Evolutionary conservation across 1,139 yeast species (phyloP), one percentile per base, ranked within the genome.

Genomic region (Scheffersomyces lignicola): DNA sequence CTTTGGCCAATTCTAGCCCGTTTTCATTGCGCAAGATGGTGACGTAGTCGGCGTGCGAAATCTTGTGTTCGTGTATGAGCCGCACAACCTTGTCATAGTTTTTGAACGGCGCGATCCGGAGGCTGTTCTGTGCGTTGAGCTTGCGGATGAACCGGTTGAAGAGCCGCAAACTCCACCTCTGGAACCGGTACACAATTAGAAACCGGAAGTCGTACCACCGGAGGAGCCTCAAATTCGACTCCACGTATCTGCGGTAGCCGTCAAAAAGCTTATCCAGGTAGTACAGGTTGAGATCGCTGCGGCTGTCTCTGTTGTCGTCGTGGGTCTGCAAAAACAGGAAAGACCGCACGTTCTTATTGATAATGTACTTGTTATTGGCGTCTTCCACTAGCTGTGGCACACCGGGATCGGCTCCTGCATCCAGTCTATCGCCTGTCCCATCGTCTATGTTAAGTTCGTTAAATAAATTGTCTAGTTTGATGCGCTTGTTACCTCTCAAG

Each of bases 121-220:
- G 39, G 6, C 40, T 40, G 12, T 52, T 48, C 32, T 40, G 38
- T 33, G 40, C 38, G 40, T 65, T 65, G 42, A 62, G 68, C 37
- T 58, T 55, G 32, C 42, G 43, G 4, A 65, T 46, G 41, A 67
- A 69, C 31, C 59, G 43, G 41, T 68, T 67, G 48, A 69, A 69
- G 38, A 69, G 46, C 34, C 68, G 48, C n/a, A 63, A 35, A 10
- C 57, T 51, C 76, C 76, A 69, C 35, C 37, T 35, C 38, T 66
- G 69, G 40, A 65, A 65, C 25, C 55, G 54, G 22, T 47, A 52
- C 3, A 54, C 42, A 11, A 69, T 41, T 23, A 69, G 24, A 8
- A 51, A 38, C 10, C 47, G 39, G 10, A 52, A 56, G 36, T 52
- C 53, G 36, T 58, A 59, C 57, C 65, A 59, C 16, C 37, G 38